Evolutionary conservation across 805 yeast species (phyloP).

Genomic region (Zygoascus ofunaensis): DNA sequence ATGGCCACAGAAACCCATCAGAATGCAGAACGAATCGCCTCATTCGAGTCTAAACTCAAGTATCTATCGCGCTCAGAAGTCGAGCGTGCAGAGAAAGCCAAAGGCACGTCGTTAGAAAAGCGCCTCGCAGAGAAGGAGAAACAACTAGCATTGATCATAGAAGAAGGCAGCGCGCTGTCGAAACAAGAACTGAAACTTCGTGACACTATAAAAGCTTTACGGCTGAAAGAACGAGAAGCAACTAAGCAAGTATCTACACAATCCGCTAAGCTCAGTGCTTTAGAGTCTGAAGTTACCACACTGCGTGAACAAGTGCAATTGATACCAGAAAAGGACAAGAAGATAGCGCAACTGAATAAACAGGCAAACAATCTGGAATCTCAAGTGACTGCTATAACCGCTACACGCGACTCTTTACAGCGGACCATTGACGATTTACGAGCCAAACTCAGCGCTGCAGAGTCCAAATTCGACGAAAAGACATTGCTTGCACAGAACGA

Average conservation of each 20-base stretch:
- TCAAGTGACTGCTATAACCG: conserved; percentile 8
- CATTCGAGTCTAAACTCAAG: conserved; percentile 26
- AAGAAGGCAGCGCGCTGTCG: conserved; percentile 69
- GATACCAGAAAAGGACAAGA: conserved; percentile 14
- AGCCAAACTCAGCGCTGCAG: conserved; percentile 23
- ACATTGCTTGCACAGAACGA: conserved; percentile 22
- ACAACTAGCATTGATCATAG: conserved; percentile 54
- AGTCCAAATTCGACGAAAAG: conserved; percentile 23
- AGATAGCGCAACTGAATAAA: conserved; percentile 15
- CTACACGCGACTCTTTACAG: conserved; percentile 13
- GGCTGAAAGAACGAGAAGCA: conserved; percentile 38
- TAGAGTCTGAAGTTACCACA: conserved; percentile 34
- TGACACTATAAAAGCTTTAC: conserved; percentile 56
- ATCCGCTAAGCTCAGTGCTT: conserved; percentile 22
- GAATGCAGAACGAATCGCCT: conserved; percentile 14
- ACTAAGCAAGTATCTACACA: conserved; percentile 24
- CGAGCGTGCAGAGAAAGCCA: conserved; percentile 15
- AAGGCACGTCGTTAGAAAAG: conserved; percentile 17
- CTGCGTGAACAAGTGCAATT: conserved; percentile 26
- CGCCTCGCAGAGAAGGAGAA: conserved; percentile 44
- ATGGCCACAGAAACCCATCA: conserved; percentile 1
- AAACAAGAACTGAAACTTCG: conserved; percentile 60
- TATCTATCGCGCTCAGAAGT: conserved; percentile 22
- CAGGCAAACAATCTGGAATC: conserved; percentile 10
- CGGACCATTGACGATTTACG: conserved; percentile 13